phyloP scores from a whole-genome alignment of 495 filamentous ascomycete species.

The Filosporella fistucella region DNA sequence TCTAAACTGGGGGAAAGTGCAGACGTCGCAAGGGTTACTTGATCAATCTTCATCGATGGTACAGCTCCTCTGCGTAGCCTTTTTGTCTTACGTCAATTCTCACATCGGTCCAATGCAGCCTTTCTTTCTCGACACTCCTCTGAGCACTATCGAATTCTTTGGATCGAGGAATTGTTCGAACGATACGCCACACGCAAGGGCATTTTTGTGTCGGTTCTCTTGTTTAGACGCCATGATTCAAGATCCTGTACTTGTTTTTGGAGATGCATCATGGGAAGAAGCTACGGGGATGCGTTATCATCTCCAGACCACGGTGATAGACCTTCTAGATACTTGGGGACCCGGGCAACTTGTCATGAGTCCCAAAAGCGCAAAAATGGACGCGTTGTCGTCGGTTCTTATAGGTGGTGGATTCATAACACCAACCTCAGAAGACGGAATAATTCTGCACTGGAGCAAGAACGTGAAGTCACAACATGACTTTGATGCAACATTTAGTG shows the following conservation, averaged over 20 bases:
- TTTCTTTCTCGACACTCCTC: not conserved
- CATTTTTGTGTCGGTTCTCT: not conserved
- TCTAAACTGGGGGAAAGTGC: not conserved
- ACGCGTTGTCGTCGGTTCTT: not conserved
- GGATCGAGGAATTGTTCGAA: not conserved
- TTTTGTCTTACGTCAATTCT: not conserved
- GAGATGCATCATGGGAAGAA: not conserved
- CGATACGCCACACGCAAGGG: not conserved
- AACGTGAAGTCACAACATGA: not conserved
- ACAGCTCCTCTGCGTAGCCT: not conserved
- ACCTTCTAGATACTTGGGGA: constrained; percentile 10
- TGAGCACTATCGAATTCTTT: not conserved
- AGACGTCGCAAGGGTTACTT: not conserved
- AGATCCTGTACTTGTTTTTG: constrained; percentile 6
- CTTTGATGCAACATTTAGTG: not conserved
- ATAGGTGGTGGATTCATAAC: constrained; percentile 11
- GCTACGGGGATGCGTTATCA: not conserved
- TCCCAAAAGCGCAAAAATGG: not conserved
- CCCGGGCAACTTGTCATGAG: not conserved
- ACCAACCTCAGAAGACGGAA: not conserved
- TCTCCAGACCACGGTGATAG: constrained; percentile 6
- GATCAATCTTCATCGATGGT: not conserved
- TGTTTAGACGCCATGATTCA: constrained; percentile 5
- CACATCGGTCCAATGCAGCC: constrained; percentile 1
- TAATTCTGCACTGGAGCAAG: constrained; percentile 3